phyloP scores from a whole-genome alignment of 1,284 basidiomycete genomes.

The Coniophora puteana region DNA sequence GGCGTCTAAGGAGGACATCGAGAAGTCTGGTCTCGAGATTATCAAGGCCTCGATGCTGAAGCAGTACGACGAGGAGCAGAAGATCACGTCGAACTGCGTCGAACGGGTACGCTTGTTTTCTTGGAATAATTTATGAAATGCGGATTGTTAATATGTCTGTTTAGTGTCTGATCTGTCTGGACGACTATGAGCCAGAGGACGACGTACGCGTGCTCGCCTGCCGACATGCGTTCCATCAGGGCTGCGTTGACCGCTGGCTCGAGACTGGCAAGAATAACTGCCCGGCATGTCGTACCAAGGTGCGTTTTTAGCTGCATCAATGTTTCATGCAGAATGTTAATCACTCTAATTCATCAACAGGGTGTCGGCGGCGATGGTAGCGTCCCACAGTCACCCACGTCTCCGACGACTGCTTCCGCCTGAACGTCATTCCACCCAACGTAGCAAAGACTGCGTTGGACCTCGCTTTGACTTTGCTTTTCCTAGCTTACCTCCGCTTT shows the following conservation, averaged over 20 bases:
- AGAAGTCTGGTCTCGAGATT: slow-evolving; percentile 71
- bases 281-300: slow-evolving; percentile 80
- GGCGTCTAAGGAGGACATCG: slow-evolving; percentile 78
- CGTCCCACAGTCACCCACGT: background rate
- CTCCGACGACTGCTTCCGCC: no score
- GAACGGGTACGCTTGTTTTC: slow-evolving; percentile 56
- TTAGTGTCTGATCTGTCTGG: slow-evolving; percentile 79
- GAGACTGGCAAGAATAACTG: slow-evolving; percentile 85
- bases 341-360: slow-evolving; percentile 8
- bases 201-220: slow-evolving; percentile 78
- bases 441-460: no score
- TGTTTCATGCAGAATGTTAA: slow-evolving; percentile 5
- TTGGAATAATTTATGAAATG: background rate
- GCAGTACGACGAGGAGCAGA: slow-evolving; percentile 53
- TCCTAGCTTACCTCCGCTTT: no score
- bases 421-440: no score
- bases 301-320: slow-evolving; percentile 23
- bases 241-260: slow-evolving; percentile 87
- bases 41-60: slow-evolving; percentile 55
- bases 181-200: slow-evolving; percentile 74
- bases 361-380: slow-evolving; percentile 22
- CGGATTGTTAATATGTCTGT: slow-evolving; percentile 9
- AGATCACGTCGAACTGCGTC: slow-evolving; percentile 70
- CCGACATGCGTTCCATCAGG: slow-evolving; percentile 81
- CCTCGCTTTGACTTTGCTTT: no score